These are phyloP conservation scores for Pisolithus thermaeus DNA, from an alignment of 1,284 basidiomycete species.

Conservation along the genomic window DNA sequence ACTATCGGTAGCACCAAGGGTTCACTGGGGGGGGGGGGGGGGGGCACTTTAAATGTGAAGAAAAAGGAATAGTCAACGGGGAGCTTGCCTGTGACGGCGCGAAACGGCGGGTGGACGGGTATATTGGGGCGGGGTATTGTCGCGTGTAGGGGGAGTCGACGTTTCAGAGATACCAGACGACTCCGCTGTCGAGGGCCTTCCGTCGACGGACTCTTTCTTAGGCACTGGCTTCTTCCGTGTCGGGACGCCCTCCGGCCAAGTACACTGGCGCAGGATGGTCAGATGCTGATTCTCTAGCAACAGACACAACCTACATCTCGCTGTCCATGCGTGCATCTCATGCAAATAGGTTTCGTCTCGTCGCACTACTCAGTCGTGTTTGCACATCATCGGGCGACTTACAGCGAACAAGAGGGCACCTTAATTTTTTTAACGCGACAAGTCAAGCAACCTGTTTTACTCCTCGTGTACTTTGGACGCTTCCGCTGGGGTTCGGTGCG, in stretches of 20 bases:
- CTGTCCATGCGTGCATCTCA: slow-evolving; percentile 73
- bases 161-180: slow-evolving; percentile 57
- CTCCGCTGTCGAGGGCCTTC: slow-evolving; percentile 56
- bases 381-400: background rate
- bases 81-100: slow-evolving; percentile 49
- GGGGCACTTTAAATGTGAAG: background rate
- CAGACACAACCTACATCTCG: slow-evolving; percentile 51
- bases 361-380: slow-evolving; percentile 52
- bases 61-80: background rate
- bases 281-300: slow-evolving; percentile 10
- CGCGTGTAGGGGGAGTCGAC: slow-evolving; percentile 60
- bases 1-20: slow-evolving; percentile 34
- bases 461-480: slow-evolving; percentile 80
- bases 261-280: slow-evolving; percentile 47
- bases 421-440: slow-evolving; percentile 85
- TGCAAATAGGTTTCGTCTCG: slow-evolving; percentile 74
- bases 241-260: slow-evolving; percentile 72
- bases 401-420: slow-evolving; percentile 37
- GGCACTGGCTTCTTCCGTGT: slow-evolving; percentile 49
- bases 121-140: slow-evolving; percentile 55
- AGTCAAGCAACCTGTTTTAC: slow-evolving; percentile 80
- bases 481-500: slow-evolving; percentile 57
- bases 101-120: slow-evolving; percentile 45
- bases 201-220: slow-evolving; percentile 45
- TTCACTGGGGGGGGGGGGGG: slow-evolving; percentile 13